Conservation (phyloP, 345 rosid genomes). For the Anastatica hierochuntica region DNA sequence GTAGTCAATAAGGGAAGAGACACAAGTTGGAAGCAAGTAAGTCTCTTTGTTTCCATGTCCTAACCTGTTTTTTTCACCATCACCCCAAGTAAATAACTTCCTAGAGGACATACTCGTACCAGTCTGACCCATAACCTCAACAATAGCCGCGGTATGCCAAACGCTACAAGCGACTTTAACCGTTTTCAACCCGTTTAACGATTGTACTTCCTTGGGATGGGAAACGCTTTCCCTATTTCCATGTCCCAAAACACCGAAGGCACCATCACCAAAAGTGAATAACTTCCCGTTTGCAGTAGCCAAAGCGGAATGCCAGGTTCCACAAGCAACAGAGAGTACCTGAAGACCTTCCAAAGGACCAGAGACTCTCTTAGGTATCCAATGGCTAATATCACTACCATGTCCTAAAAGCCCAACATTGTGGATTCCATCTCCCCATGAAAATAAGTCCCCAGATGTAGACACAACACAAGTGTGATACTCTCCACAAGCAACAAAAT, state of each 20-base stretch:
- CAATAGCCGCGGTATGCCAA: conserved; percentile 96
- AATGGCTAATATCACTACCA: conserved; percentile 72
- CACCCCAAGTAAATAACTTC: conserved; percentile 97
- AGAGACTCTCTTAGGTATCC: conserved; percentile 87
- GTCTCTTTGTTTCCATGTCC: conserved; percentile 91
- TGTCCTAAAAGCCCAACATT: conserved; percentile 87
- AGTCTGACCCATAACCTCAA: conserved; percentile 60
- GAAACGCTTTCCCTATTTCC: conserved; percentile 69
- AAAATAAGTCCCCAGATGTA: conserved; percentile 63
- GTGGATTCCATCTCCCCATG: conserved; percentile 89
- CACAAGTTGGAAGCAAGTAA: conserved; percentile 72
- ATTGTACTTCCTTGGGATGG: conserved; percentile 71
- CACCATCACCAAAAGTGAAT: conserved; percentile 92
- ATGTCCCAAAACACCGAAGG: conserved; percentile 82
- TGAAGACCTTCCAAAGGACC: conserved; percentile 87
- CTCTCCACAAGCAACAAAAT: conserved; percentile 79
- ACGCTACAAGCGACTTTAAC: conserved; percentile 86
- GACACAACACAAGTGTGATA: conserved; percentile 83
- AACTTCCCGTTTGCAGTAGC: conserved; percentile 78
- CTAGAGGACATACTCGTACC: conserved; percentile 44
- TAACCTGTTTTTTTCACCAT: conserved; percentile 76
- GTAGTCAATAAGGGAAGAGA: conserved; percentile 81
- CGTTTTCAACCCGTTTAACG: conserved; percentile 57
- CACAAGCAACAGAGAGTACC: conserved; percentile 77
- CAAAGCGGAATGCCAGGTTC: conserved; percentile 90